Evolutionary conservation across 192 early-diverging fungal species (phyloP).

Genomic region (Umbelopsis isabellina): DNA sequence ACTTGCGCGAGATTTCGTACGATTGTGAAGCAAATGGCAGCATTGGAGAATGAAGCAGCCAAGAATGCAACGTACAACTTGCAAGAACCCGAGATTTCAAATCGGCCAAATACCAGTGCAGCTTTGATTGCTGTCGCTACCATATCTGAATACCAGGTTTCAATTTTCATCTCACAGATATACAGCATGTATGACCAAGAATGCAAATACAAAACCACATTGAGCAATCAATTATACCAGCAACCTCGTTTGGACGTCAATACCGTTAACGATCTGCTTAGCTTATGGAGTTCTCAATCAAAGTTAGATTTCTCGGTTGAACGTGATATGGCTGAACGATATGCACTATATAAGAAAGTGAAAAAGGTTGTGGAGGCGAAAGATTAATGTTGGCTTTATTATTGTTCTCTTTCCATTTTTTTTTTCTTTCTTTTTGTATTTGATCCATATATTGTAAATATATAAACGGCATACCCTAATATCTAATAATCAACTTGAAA

Average conservation of each 20-base stretch:
- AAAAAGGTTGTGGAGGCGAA: conserved; percentile 31
- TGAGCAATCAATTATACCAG: conserved; percentile 6
- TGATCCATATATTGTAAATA: not conserved
- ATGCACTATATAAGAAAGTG: conserved; percentile 29
- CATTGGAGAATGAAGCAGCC: not conserved
- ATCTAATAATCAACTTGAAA: conserved; percentile 46
- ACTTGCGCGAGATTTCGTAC: not conserved
- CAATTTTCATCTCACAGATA: not conserved
- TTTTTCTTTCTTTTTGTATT: too few relatives aligned
- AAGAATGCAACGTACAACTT: not conserved
- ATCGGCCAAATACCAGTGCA: not conserved
- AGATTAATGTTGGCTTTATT: conserved; percentile 2
- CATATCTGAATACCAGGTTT: conserved; percentile 4
- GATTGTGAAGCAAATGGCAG: not conserved
- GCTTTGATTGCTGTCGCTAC: not conserved
- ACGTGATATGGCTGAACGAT: conserved; percentile 29
- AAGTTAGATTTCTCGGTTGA: conserved; percentile 20
- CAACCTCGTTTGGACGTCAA: not conserved
- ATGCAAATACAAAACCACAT: not conserved
- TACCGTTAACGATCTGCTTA: not conserved
- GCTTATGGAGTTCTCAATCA: conserved; percentile 26
- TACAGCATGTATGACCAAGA: not conserved
- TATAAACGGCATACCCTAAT: not conserved
- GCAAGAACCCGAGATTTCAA: not conserved
- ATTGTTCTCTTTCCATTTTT: too few relatives aligned